These are phyloP conservation scores for Nigrospora osmanthi DNA, from an alignment of 2,329 filamentous ascomycete genomes.

Conservation along the genomic window DNA sequence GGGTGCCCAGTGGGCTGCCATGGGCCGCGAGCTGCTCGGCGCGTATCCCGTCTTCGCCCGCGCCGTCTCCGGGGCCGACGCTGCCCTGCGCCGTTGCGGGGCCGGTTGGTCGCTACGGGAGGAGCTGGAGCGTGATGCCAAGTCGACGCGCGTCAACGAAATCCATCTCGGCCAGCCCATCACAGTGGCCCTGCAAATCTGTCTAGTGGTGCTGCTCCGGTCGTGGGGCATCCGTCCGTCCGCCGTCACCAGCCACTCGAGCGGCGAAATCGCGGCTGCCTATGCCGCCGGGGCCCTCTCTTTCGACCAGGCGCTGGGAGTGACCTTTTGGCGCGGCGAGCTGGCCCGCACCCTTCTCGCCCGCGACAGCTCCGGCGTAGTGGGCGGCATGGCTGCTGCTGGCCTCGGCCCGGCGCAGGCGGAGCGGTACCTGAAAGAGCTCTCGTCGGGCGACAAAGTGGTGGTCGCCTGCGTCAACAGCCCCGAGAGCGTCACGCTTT, in stretches of 20 bases:
- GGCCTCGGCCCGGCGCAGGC: neutral
- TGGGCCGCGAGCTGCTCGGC: slow-evolving; percentile 32
- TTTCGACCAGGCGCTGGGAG: neutral
- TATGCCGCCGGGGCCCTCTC: neutral
- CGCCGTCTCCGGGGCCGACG: slow-evolving; percentile 25
- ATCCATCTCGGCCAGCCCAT: slow-evolving; percentile 31
- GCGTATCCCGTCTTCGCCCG: slow-evolving; percentile 26
- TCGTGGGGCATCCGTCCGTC: slow-evolving; percentile 26
- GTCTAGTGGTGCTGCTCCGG: slow-evolving; percentile 25
- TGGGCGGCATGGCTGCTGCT: neutral
- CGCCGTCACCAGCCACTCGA: slow-evolving; percentile 30
- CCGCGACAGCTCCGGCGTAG: neutral
- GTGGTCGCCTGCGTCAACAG: neutral
- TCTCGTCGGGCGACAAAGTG: neutral
- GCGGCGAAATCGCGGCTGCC: slow-evolving; percentile 12
- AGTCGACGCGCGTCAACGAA: slow-evolving; percentile 24
- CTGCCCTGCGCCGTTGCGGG: slow-evolving; percentile 20
- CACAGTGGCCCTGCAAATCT: slow-evolving; percentile 30
- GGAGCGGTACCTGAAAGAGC: neutral
- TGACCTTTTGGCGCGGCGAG: neutral
- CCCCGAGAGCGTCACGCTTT: neutral
- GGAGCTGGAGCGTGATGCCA: slow-evolving; percentile 25
- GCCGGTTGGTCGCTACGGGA: slow-evolving; percentile 27
- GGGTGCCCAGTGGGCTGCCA: slow-evolving; percentile 31
- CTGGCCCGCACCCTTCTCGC: no score